Evolutionary conservation across 306 rosid species (phyloP).

Genomic region (Ormosia emarginata): DNA sequence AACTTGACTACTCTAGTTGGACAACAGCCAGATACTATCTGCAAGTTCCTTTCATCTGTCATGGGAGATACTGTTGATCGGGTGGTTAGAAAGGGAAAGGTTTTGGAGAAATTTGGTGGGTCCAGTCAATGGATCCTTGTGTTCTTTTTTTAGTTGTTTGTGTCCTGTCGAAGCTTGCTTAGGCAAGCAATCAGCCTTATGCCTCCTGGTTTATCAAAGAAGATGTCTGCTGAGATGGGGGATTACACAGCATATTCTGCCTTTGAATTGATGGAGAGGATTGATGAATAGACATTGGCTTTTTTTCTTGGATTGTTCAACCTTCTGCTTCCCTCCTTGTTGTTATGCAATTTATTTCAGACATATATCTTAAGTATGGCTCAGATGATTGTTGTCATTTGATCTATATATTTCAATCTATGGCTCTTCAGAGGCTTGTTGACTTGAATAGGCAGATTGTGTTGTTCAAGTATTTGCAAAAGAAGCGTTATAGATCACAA

Average conservation of each 20-base stretch:
- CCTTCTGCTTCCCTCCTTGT: constrained; percentile 71
- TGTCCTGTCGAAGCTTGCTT: constrained; percentile 64
- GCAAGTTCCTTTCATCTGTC: constrained; percentile 52
- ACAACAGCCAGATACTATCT: constrained; percentile 49
- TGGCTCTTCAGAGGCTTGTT: constrained; percentile 83
- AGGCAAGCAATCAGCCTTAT: constrained; percentile 68
- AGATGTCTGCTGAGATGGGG: constrained; percentile 59
- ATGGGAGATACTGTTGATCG: constrained; percentile 32
- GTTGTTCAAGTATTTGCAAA: constrained; percentile 59
- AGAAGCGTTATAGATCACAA: constrained; percentile 39
- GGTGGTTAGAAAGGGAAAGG: constrained; percentile 37
- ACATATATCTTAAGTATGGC: constrained; percentile 39
- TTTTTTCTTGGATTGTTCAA: constrained; percentile 69
- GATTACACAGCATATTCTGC: constrained; percentile 64
- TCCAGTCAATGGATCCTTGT: constrained; percentile 69
- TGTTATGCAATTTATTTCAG: constrained; percentile 58
- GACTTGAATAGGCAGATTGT: constrained; percentile 74
- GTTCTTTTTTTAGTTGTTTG: constrained; percentile 70
- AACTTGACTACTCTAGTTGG: constrained; percentile 67
- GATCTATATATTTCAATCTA: constrained; percentile 60
- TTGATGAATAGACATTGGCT: constrained; percentile 55
- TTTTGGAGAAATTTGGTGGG: constrained; percentile 44
- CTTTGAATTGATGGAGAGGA: constrained; percentile 64
- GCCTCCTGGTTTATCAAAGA: constrained; percentile 68
- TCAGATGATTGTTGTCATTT: constrained; percentile 49